phyloP scores from a whole-genome alignment of 768 basidiomycete genomes.

The Fomitopsis pulvina region DNA sequence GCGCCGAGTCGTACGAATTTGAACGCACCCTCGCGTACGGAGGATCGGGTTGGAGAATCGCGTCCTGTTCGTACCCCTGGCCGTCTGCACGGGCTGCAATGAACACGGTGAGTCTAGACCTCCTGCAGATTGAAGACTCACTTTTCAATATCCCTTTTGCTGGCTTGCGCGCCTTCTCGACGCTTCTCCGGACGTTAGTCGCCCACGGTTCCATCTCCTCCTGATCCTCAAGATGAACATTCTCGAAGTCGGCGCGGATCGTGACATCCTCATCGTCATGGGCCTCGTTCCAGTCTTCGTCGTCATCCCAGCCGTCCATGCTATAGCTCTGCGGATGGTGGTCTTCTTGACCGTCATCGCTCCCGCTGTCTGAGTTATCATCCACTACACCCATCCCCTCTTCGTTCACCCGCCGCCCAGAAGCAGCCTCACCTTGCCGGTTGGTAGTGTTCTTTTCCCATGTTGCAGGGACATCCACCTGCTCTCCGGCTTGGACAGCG shows the following conservation, averaged over 20 bases:
- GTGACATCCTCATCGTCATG: conserved; percentile 70
- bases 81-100: conserved; percentile 43
- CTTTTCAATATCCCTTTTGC: conserved; percentile 87
- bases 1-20: conserved; percentile 70
- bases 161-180: conserved; percentile 61
- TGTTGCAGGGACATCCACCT: conserved; percentile 37
- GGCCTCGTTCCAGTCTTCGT: conserved; percentile 70
- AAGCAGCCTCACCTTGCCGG: conserved; percentile 41
- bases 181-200: conserved; percentile 59
- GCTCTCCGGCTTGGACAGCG: conserved; percentile 26
- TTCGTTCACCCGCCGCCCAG: conserved; percentile 35
- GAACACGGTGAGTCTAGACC: conserved; percentile 8
- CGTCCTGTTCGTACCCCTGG: conserved; percentile 58
- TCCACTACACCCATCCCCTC: conserved; percentile 66
- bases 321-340: conserved; percentile 28
- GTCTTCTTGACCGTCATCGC: conserved; percentile 46
- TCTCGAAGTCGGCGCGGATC: conserved; percentile 55
- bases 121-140: conserved; percentile 32
- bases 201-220: conserved; percentile 74
- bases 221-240: conserved; percentile 42
- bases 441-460: conserved; percentile 85
- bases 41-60: conserved; percentile 33
- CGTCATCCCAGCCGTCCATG: conserved; percentile 66
- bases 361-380: conserved; percentile 46
- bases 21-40: conserved; percentile 56